Evolutionary conservation across 2,329 filamentous ascomycete genomes (phyloP), one percentile per base, ranked within the genome.

Genomic region (Nigrograna mackinnonii): DNA sequence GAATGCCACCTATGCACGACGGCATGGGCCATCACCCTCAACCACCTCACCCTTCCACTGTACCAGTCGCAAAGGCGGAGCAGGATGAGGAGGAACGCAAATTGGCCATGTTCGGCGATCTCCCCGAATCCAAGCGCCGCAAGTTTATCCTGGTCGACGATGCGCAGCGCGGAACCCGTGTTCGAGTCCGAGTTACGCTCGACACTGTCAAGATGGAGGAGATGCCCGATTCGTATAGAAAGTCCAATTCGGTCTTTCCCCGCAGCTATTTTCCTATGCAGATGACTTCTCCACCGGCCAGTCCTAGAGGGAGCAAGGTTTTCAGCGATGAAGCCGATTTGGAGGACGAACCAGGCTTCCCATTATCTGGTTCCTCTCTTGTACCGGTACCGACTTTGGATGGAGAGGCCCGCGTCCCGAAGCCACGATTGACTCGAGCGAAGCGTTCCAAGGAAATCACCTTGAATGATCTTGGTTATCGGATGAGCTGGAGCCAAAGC

Each of bases 61-160:
- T 70, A 6, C 66, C 71, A 28, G 70, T 69, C n/a, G 67, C 66
- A 21, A 71, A 73, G 51, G 69, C 79, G 55, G 75, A 79, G 46
- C 70, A 79, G 52, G 76, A 79, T 45, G 75, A 78, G 48, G 77
- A 85, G 58, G 79, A 82, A 47, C 64, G 67, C 74, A 86, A 77
- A 39, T 80, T 84, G 13, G 83, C 84, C 36, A 81, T 96, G 33
- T 96, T 96, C 67, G 89, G 90, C 36, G 87, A 94, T 53, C 80
- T 96, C 39, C 91, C 91, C 1, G 90, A 94, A 60, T 85, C 86
- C 39, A 96, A 95, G 74, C 89, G 90, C 62, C 87, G 92, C 64
- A 97, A 96, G 70, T 97, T 97, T 69, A 96, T 97, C 55, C 82
- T 97, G 7, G 91, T 97, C 20, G 91, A 96, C 54, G 92, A 97